phyloP scores from a whole-genome alignment of 1,139 yeast genomes.

The Blastobotrys elegans region DNA sequence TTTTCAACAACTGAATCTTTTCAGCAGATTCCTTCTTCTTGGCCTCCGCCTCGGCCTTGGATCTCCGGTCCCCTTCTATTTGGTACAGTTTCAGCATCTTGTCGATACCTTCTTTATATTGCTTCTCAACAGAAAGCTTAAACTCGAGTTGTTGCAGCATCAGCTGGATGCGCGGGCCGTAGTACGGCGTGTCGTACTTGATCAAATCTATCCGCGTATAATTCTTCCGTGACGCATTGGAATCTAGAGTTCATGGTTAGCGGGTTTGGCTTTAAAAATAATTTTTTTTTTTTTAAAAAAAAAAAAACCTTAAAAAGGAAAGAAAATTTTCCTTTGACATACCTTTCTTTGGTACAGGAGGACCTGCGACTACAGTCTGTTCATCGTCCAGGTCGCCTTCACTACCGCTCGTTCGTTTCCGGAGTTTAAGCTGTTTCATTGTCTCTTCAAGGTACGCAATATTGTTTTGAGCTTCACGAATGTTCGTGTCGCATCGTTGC shows the following conservation, averaged over 20 bases:
- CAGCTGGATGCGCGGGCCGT: constrained; percentile 92
- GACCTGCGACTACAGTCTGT: constrained; percentile 2
- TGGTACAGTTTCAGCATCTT: constrained; percentile 81
- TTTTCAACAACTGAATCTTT: constrained; percentile 76
- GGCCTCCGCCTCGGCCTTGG: constrained; percentile 83
- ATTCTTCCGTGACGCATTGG: constrained; percentile 23
- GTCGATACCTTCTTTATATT: constrained; percentile 87
- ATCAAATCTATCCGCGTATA: constrained; percentile 58
- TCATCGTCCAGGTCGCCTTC: background rate
- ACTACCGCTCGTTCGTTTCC: constrained; percentile 17
- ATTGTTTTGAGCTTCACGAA: constrained; percentile 86
- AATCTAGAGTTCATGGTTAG: too few relatives aligned
- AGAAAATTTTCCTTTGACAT: constrained; percentile 11
- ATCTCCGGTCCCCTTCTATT: constrained; percentile 84
- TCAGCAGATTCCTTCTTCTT: constrained; percentile 82
- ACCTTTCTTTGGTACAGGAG: constrained; percentile 22
- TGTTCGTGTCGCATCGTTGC: constrained; percentile 84
- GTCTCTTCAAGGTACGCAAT: constrained; percentile 83
- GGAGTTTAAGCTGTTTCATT: constrained; percentile 54
- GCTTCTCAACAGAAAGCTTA: constrained; percentile 88
- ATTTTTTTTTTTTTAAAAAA: too few relatives aligned
- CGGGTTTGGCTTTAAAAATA: too few relatives aligned
- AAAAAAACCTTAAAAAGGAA: too few relatives aligned
- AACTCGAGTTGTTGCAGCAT: constrained; percentile 94
- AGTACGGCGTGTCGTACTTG: constrained; percentile 88